These are phyloP conservation scores for Fusarium sp. DNA, from an alignment of 2,329 filamentous ascomycete species.

Conservation along the genomic window DNA sequence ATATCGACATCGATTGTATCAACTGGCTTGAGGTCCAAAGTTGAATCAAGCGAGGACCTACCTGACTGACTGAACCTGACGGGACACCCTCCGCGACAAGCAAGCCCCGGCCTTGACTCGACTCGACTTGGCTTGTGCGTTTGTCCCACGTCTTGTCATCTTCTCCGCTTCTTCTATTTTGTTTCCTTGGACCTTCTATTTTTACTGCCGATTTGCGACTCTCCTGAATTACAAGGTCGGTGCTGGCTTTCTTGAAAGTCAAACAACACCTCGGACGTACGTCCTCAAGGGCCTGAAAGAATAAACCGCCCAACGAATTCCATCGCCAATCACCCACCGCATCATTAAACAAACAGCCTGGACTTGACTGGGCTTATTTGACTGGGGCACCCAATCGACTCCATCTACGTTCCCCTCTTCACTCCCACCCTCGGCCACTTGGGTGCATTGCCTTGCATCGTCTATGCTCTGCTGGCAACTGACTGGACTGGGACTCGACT, in stretches of 20 bases:
- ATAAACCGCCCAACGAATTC: background rate
- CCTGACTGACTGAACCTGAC: constrained; percentile 26
- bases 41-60: constrained; percentile 17
- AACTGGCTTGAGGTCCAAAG: constrained; percentile 18
- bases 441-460: constrained; percentile 45
- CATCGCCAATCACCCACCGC: constrained; percentile 21
- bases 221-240: constrained; percentile 16
- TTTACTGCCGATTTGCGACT: background rate
- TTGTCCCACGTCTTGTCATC: constrained; percentile 8
- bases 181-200: constrained; percentile 27
- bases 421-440: constrained; percentile 38
- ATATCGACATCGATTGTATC: constrained; percentile 15
- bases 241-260: constrained; percentile 1
- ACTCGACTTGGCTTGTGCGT: background rate
- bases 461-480: constrained; percentile 1
- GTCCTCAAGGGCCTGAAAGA: background rate
- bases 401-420: constrained; percentile 28
- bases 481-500: constrained; percentile 15
- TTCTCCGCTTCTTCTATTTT: constrained; percentile 27
- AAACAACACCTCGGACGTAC: background rate
- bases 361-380: background rate
- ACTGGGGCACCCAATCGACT: constrained; percentile 32
- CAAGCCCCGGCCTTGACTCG: constrained; percentile 5
- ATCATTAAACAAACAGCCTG: constrained; percentile 11
- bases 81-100: constrained; percentile 5